These are phyloP conservation scores for Eucalyptus erythrocorys DNA, from an alignment of 345 rosid genomes.

Conservation along the genomic window DNA sequence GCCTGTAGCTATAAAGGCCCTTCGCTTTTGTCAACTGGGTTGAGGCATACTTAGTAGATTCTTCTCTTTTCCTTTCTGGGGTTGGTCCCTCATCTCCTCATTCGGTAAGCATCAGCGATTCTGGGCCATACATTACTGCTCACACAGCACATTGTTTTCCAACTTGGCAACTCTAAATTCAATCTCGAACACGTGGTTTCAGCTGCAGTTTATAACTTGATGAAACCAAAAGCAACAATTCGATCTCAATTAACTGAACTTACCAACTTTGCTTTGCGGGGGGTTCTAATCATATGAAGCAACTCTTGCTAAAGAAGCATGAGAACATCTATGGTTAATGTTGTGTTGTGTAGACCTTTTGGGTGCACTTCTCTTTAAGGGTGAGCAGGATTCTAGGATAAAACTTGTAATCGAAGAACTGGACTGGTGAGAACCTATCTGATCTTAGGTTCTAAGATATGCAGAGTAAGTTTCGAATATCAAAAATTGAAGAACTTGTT, in stretches of 20 bases:
- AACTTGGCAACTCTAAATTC: background rate
- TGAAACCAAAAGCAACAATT: background rate
- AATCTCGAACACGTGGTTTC: background rate
- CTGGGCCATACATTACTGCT: background rate
- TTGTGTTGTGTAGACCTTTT: background rate
- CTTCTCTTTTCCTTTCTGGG: background rate
- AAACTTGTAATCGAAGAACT: fast-evolving
- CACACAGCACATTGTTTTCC: background rate
- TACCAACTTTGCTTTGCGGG: background rate
- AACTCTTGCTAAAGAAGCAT: background rate
- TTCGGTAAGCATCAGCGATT: background rate
- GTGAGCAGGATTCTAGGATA: too few species aligned
- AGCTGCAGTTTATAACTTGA: background rate
- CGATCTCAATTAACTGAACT: background rate
- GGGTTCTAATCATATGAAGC: background rate
- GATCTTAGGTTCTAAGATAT: too few species aligned
- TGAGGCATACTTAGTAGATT: background rate
- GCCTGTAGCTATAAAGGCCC: background rate
- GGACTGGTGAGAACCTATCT: too few species aligned
- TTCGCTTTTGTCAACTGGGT: background rate
- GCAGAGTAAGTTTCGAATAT: too few species aligned
- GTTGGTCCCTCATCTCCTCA: background rate
- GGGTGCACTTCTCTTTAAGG: background rate
- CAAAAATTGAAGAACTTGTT: too few species aligned
- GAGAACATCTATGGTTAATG: background rate